phyloP scores from a whole-genome alignment of 1,139 yeast genomes.

The Sugiyamaella japonica region DNA sequence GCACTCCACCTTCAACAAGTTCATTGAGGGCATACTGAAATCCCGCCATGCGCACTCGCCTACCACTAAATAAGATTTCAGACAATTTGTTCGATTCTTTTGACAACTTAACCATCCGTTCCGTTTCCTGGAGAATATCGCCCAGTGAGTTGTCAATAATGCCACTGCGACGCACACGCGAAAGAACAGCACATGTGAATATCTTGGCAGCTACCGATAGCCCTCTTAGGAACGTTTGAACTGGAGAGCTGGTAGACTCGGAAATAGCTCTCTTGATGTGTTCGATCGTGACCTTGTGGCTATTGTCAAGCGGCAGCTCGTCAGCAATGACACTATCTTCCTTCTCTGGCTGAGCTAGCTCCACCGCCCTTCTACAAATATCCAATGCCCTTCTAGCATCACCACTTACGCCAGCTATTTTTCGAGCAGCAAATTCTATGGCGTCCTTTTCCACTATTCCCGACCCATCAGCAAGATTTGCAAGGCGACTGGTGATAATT shows the following conservation, averaged over 20 bases:
- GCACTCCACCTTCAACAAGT: conserved; percentile 73
- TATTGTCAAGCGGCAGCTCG: conserved; percentile 35
- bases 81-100: conserved; percentile 29
- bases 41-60: conserved; percentile 42
- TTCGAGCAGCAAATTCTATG: conserved; percentile 85
- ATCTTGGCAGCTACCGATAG: conserved; percentile 72
- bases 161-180: conserved; percentile 67
- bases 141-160: conserved; percentile 70
- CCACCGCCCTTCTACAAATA: conserved; percentile 87
- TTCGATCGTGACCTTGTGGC: conserved; percentile 60
- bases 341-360: conserved; percentile 70
- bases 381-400: conserved; percentile 94
- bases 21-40: conserved; percentile 61
- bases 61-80: conserved; percentile 26
- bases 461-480: conserved; percentile 18
- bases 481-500: conserved; percentile 70
- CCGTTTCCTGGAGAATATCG: conserved; percentile 76
- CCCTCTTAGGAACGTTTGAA: conserved; percentile 55
- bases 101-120: conserved; percentile 46
- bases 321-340: conserved; percentile 7
- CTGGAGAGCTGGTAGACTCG: conserved; percentile 77
- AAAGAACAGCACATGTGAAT: conserved; percentile 63
- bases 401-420: conserved; percentile 95
- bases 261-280: conserved; percentile 77
- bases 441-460: conserved; percentile 64